Percentiles rank a stretch among this genome's conserved stretches.
Conservation (phyloP, 2,329 filamentous ascomycete species). For the Colletotrichum paranaense region DNA sequence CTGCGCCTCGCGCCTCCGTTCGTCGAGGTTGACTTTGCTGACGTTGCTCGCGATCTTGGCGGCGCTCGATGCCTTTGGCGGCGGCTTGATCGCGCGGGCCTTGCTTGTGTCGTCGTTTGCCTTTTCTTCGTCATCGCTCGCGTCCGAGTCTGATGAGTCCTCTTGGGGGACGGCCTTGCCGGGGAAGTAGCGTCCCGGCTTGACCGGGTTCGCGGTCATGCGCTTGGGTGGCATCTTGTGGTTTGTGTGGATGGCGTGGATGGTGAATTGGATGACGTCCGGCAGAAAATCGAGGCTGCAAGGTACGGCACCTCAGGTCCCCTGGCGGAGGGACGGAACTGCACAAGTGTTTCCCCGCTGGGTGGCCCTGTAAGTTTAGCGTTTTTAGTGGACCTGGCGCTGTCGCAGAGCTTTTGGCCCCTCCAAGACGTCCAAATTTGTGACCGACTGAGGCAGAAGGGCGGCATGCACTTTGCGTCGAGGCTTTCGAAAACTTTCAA, state of each 20-base stretch:
- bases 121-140: conserved; percentile 54
- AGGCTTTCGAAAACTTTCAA: not conserved
- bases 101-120: conserved; percentile 42
- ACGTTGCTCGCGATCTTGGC: conserved; percentile 67
- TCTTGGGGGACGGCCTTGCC: conserved; percentile 77
- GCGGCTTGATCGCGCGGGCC: conserved; percentile 54
- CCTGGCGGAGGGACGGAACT: conserved; percentile 5
- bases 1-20: conserved; percentile 57
- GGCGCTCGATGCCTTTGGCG: conserved; percentile 67
- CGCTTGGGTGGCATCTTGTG: conserved; percentile 76
- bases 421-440: not conserved
- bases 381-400: conserved; percentile 4
- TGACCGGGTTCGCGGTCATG: conserved; percentile 92
- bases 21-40: conserved; percentile 63
- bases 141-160: conserved; percentile 61
- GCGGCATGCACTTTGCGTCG: not conserved
- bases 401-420: not conserved
- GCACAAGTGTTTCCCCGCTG: conserved; percentile 16
- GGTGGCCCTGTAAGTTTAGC: conserved; percentile 28
- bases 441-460: too few species aligned
- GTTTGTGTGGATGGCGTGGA: not conserved
- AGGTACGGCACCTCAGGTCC: not conserved
- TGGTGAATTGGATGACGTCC: not conserved
- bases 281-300: not conserved
- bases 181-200: conserved; percentile 84